phyloP scores from a whole-genome alignment of 306 rosid genomes.

The Styphnolobium japonicum region DNA sequence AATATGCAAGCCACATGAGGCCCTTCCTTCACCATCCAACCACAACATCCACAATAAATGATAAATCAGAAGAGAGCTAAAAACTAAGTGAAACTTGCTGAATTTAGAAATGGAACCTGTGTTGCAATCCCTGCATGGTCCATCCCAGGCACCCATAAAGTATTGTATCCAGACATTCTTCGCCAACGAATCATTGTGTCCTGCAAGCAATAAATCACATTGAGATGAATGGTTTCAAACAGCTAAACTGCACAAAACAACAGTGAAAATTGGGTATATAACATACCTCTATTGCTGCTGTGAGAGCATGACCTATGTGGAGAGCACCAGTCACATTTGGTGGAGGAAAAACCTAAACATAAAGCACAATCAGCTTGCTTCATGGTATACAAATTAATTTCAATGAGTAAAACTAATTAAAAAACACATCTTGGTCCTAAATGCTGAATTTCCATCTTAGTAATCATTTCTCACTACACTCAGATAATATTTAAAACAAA shows the following conservation, averaged over 20 bases:
- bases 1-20: background rate
- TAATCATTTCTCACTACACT: background rate
- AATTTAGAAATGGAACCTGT: constrained; percentile 54
- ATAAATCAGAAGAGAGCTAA: too few species aligned
- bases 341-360: constrained; percentile 86
- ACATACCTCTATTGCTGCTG: constrained; percentile 87
- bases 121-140: constrained; percentile 99
- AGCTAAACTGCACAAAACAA: constrained; percentile 19
- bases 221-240: background rate
- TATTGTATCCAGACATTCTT: constrained; percentile 89
- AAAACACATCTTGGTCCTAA: background rate
- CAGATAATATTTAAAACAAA: background rate
- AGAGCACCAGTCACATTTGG: constrained; percentile 97
- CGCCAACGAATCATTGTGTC: constrained; percentile 96
- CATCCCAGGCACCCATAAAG: constrained; percentile 97
- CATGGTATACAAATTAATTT: background rate
- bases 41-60: background rate
- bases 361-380: background rate
- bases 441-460: background rate
- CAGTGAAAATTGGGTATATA: background rate
- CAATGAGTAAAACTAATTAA: background rate
- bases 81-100: background rate
- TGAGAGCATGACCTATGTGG: constrained; percentile 96
- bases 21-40: background rate
- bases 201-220: constrained; percentile 44